Evolutionary conservation across 306 rosid genomes (phyloP), one percentile per base, ranked within the genome.

Genomic region (Nissolia schottii): DNA sequence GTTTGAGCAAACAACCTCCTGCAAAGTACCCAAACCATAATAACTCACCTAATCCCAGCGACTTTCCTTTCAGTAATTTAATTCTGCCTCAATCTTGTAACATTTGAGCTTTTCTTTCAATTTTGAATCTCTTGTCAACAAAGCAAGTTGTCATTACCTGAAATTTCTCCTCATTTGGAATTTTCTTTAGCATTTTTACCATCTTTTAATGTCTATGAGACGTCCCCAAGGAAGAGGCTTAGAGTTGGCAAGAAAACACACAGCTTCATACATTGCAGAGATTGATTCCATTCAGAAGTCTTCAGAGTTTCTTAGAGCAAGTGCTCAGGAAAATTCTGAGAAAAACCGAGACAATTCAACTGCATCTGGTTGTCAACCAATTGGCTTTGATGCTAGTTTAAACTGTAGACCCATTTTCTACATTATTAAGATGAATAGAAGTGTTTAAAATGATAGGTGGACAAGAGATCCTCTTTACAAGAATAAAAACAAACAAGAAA

Each of bases 221-320:
- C 91, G 96, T 48, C 95, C 97, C 70, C 98, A 89, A 89, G 98
- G 98, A 56, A 88, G 96, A 79, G 98, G 98, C 14, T 87, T 87
- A 82, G 97, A 91, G 90, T 78, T 94, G 82, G 98, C 96, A 24
- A 91, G 97, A 76, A 92, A 94, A 64, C 98, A 94, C 84, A 89
- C 89, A 83, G 86, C 87, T 24, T 80, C 88, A 32, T 89, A 97
- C 83, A 79, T 87, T 77, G 77, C 83, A 63, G 98, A 94, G 85
- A 81, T 94, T 71, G 87, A 81, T 50, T 16, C 67, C 78, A 77
- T 86, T 58, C 81, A 32, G 69, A 87, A 82, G 66, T 89, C 91
- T 15, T 87, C 92, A 6, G 88, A 81, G 38, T 89, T 94, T 78
- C 92, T 94, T 50, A 87, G 86, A 83, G 77, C 82, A 41, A 85